A percentile compares a stretch with the other conserved stretches of the same genome.
Conservation (phyloP, 1,284 basidiomycete genomes). For the Gastroboletus turbinatus region DNA sequence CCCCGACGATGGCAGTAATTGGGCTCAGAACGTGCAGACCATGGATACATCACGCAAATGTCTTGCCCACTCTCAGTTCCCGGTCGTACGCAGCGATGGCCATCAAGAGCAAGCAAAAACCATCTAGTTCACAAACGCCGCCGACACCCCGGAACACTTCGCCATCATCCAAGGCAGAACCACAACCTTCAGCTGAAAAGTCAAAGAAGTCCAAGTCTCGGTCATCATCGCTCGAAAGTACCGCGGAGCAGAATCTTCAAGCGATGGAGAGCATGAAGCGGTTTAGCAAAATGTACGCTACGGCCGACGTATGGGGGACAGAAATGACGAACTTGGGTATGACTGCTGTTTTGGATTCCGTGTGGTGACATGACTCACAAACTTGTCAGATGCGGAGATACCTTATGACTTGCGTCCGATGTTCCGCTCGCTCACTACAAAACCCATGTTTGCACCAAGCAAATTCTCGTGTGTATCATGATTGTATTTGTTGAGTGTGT, state of each 20-base stretch:
- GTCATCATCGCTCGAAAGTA: constrained; percentile 17
- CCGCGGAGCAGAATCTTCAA: constrained; percentile 40
- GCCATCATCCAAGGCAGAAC: constrained; percentile 12
- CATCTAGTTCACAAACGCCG: constrained; percentile 2
- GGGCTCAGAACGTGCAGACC: constrained; percentile 12
- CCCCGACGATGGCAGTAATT: constrained; percentile 11
- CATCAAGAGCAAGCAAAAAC: constrained; percentile 17
- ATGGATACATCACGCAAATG: constrained; percentile 1
- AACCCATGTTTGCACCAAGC: constrained; percentile 17
- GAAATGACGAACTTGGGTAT: constrained; percentile 51
- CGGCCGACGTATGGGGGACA: constrained; percentile 50
- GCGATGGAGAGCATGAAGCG: constrained; percentile 42
- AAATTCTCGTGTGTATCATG: constrained; percentile 30
- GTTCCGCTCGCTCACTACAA: constrained; percentile 14
- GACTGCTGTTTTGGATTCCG: constrained; percentile 14
- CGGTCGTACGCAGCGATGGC: constrained; percentile 22
- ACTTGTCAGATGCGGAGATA: constrained; percentile 29
- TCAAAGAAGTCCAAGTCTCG: constrained; percentile 7
- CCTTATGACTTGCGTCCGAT: constrained; percentile 31
- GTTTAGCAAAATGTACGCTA: constrained; percentile 36
- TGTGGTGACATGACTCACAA: neutral
- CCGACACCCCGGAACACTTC: neutral
- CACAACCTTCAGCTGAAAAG: neutral
- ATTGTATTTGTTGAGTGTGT: neutral
- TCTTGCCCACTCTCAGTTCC: constrained; percentile 5